A percentile compares a stretch with the other conserved stretches of the same genome.
Evolutionary conservation across 1,284 basidiomycete species (phyloP).

Genomic region (Trametes polyzona): DNA sequence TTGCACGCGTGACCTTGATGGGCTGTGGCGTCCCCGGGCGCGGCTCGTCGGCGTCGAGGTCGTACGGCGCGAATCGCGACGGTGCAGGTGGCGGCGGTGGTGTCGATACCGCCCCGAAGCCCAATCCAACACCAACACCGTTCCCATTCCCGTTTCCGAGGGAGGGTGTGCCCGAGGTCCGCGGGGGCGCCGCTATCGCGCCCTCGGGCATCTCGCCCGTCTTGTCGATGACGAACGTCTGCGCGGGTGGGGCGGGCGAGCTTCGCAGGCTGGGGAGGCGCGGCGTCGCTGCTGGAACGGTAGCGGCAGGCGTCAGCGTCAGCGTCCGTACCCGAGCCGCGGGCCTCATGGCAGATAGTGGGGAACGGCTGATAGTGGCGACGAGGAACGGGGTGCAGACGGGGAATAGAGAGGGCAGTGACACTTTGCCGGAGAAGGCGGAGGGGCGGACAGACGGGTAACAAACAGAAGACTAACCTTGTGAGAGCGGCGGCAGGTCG

Average conservation of each 20-base stretch:
- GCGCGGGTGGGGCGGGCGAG: conserved; percentile 28
- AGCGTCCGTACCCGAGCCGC: too few relatives aligned
- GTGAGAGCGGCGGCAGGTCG: conserved; percentile 56
- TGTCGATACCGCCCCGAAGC: background rate
- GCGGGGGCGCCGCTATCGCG: conserved; percentile 31
- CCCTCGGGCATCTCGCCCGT: conserved; percentile 86
- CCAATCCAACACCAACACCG: conserved; percentile 13
- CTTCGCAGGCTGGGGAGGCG: conserved; percentile 36
- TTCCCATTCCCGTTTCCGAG: conserved; percentile 21
- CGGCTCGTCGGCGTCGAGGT: conserved; percentile 49
- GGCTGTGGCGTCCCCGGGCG: conserved; percentile 63
- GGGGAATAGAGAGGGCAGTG: too few relatives aligned
- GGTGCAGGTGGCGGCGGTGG: conserved; percentile 26
- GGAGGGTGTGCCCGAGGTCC: conserved; percentile 8
- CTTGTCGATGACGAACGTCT: conserved; percentile 67
- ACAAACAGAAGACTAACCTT: conserved; percentile 36
- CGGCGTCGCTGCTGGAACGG: conserved; percentile 21
- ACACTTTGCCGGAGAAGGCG: background rate
- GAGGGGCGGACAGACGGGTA: background rate
- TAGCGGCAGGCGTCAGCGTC: background rate
- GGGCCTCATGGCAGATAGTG: background rate
- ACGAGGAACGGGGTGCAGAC: background rate
- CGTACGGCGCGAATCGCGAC: conserved; percentile 63
- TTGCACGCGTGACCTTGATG: conserved; percentile 72
- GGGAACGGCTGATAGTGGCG: background rate